phyloP scores from a whole-genome alignment of 139 green algal species.

The Pleodorina starrii region DNA sequence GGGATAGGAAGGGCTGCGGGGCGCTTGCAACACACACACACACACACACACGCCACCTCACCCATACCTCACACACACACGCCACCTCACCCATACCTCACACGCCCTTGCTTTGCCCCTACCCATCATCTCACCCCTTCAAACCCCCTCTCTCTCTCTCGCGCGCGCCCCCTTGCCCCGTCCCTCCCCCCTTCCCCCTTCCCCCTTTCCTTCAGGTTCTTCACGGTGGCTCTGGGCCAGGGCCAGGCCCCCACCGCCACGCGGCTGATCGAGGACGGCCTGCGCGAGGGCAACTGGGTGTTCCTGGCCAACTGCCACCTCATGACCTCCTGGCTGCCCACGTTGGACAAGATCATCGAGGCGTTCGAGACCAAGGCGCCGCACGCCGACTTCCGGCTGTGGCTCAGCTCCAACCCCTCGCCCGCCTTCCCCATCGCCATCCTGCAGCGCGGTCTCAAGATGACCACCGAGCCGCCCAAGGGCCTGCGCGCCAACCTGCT shows the following conservation, averaged over 20 bases:
- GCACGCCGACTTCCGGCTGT: conserved; percentile 88
- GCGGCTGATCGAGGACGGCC: conserved; percentile 84
- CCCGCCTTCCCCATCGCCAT: conserved; percentile 88
- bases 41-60: too few relatives aligned
- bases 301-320: conserved; percentile 95
- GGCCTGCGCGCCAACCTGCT: conserved; percentile 90
- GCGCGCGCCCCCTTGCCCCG: too few relatives aligned
- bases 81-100: too few relatives aligned
- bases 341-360: conserved; percentile 90
- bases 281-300: conserved; percentile 86
- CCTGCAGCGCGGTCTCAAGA: conserved; percentile 89
- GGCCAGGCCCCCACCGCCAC: conserved; percentile 83
- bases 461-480: conserved; percentile 94
- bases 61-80: too few relatives aligned
- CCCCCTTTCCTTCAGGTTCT: conserved; percentile 69
- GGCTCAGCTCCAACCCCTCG: conserved; percentile 85
- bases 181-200: neutral
- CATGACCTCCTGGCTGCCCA: conserved; percentile 90
- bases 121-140: neutral
- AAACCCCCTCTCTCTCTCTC: too few relatives aligned
- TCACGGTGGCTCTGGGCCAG: conserved; percentile 86
- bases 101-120: too few relatives aligned
- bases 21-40: too few relatives aligned
- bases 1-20: neutral
- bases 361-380: conserved; percentile 72